Conservation (phyloP, 176 grass and related monocot genomes). For the Puccinellia tenuiflora region DNA sequence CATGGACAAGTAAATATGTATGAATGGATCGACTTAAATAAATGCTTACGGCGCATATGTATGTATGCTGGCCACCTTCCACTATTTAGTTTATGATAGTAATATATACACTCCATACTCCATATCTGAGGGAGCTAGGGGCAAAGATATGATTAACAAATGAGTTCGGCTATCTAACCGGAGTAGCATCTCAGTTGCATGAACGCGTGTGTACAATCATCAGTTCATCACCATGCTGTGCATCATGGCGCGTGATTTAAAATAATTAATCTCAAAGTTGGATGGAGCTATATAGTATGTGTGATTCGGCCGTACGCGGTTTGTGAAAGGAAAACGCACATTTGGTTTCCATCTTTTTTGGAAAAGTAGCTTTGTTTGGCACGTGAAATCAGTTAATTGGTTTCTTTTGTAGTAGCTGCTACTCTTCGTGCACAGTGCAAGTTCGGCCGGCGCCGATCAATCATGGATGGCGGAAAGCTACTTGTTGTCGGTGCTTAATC, state of each 20-base stretch:
- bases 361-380: constrained; percentile 1
- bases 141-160: background rate
- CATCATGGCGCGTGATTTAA: background rate
- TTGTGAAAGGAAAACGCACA: background rate
- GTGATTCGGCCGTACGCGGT: background rate
- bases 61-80: background rate
- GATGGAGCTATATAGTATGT: background rate
- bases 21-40: background rate
- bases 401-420: background rate
- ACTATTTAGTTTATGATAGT: background rate
- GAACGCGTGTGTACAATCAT: background rate
- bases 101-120: background rate
- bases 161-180: constrained; percentile 11
- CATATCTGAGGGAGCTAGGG: background rate
- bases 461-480: background rate
- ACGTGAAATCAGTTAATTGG: background rate
- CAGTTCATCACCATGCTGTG: background rate
- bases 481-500: background rate
- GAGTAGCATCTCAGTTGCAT: background rate
- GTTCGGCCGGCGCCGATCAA: background rate
- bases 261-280: background rate
- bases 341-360: background rate
- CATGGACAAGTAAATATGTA: background rate
- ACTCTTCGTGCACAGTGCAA: background rate
- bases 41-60: background rate